Evolutionary conservation across 257 asterid species (phyloP), one percentile per base, ranked within the genome.

Genomic region (Nicotiana undulata): DNA sequence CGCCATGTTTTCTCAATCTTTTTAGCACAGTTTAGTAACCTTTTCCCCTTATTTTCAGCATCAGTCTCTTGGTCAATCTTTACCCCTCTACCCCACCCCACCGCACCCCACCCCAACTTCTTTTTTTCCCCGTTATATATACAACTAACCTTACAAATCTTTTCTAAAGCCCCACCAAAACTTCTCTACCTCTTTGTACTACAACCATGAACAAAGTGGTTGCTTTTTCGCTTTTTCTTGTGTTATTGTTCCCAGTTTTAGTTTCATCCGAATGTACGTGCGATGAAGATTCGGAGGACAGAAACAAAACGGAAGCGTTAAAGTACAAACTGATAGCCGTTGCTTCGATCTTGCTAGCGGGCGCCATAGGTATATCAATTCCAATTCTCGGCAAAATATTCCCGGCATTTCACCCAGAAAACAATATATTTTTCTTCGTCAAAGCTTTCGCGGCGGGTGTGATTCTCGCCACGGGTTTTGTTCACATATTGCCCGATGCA

Each of bases 361-460:
- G 94, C 20, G 89, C 80, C 11, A 0, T 53, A 3, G 94, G 94
- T 0, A 88, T 89, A 4, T 75, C 84, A 63, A 80, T 91, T 0
- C 96, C 96, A 4, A 51, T 80, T 17, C 28, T 82, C 2, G 90
- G 89, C 4, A 87, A 28, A 56, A 26, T 16, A 7, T 1, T 90
- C 0, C 91, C 88, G 31, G 85, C 88, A 29, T 29, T 91, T 72
- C 83, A 86, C 44, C 90, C 90, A 0, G 93, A 91, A 4, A 63
- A 81, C 4, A 77, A 52, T 32, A 18, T 89, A 0, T 90, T 90
- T 84, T 68, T 86, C 51, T 9, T 88, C 17, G 31, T 83, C 6
- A 86, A 90, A 37, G 90, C 93, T 9, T 90, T 90, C 9, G 92
- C 94, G 4, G 89, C 91, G 17, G 92, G 92, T 0, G 88, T 90